Conservation (phyloP, 1,139 yeast genomes). For the Suhomyces choctaworum region DNA sequence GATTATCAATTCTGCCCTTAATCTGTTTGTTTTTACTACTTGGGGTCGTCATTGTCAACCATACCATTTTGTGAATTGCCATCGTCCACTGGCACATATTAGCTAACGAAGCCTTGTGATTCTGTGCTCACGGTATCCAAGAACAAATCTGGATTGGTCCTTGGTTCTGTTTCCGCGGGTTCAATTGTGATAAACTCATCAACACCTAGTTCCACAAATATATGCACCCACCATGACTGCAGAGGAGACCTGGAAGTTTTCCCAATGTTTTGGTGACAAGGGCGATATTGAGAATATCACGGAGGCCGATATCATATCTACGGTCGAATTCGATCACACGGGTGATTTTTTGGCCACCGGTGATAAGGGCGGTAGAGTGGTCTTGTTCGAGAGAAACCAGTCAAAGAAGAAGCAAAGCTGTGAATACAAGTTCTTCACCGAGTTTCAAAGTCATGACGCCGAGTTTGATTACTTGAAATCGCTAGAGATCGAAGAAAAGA, state of each 20-base stretch:
- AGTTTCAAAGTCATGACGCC: slow-evolving; percentile 97
- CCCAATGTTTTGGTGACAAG: slow-evolving; percentile 97
- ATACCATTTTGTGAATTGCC: no score
- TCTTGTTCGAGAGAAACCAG: slow-evolving; percentile 86
- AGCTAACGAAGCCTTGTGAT: no score
- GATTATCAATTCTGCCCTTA: no score
- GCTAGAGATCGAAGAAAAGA: slow-evolving; percentile 95
- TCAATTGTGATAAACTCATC: no score
- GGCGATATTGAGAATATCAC: slow-evolving; percentile 95
- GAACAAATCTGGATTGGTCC: no score
- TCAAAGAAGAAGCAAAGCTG: slow-evolving; percentile 66
- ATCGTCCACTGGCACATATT: no score
- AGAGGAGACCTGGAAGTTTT: slow-evolving; percentile 61
- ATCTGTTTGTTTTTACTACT: no score
- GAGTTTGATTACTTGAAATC: slow-evolving; percentile 96
- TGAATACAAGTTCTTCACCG: slow-evolving; percentile 94
- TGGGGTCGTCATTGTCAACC: no score
- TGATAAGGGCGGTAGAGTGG: slow-evolving; percentile 98
- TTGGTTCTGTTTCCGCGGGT: no score
- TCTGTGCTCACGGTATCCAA: no score
- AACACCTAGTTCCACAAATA: no score
- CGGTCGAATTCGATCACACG: slow-evolving; percentile 93
- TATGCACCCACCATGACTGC: slow-evolving; percentile 12
- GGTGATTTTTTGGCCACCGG: slow-evolving; percentile 98
- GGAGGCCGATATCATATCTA: slow-evolving; percentile 95